These are phyloP conservation scores for Anacardium occidentale DNA, from an alignment of 345 rosid genomes.

Conservation along the genomic window DNA sequence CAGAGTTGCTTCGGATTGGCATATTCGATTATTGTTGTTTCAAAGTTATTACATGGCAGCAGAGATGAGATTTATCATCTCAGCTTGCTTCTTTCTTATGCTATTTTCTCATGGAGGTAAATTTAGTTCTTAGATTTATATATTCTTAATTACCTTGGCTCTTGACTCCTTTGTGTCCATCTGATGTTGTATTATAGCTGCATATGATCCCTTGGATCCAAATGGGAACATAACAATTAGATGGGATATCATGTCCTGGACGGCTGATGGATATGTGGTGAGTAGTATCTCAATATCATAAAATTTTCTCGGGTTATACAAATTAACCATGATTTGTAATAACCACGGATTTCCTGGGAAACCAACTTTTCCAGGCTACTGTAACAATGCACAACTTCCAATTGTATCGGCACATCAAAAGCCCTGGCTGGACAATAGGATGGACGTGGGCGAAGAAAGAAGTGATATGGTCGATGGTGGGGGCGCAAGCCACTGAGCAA, in stretches of 20 bases:
- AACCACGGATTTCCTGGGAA: constrained; percentile 7
- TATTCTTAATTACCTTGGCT: neutral
- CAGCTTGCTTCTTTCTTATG: constrained; percentile 36
- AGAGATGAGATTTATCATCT: constrained; percentile 40
- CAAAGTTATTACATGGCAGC: neutral
- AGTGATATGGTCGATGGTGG: constrained; percentile 75
- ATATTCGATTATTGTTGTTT: neutral
- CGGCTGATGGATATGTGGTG: constrained; percentile 81
- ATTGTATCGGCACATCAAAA: constrained; percentile 66
- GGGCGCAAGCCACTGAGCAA: constrained; percentile 85
- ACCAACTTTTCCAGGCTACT: constrained; percentile 45
- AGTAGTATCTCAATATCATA: constrained; percentile 18
- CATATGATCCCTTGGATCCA: constrained; percentile 92
- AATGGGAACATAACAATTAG: constrained; percentile 74
- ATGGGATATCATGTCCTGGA: constrained; percentile 95
- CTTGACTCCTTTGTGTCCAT: neutral
- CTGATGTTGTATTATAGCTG: constrained; percentile 47
- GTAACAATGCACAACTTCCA: constrained; percentile 80
- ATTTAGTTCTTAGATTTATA: neutral
- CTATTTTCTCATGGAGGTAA: constrained; percentile 52
- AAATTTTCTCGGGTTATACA: neutral
- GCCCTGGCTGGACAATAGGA: constrained; percentile 82
- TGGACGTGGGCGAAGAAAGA: constrained; percentile 96
- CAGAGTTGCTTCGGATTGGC: constrained; percentile 7
- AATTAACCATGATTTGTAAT: neutral